Evolutionary conservation across 805 yeast species (phyloP), one percentile per base, ranked within the genome.

Genomic region (Kuraishia ogatae): DNA sequence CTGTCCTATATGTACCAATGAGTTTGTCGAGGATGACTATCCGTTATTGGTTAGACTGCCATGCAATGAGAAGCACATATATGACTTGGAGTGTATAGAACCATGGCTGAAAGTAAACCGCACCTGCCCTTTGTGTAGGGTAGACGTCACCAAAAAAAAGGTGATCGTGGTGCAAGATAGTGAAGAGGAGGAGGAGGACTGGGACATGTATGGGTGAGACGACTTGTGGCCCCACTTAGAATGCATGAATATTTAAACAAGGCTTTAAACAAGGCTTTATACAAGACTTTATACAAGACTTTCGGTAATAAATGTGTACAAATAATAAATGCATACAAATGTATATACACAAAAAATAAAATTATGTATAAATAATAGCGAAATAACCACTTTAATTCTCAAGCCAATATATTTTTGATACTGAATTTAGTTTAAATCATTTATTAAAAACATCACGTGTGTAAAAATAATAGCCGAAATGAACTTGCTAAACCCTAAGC

Each of bases 41-140:
- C 97, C 97, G 2, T 71, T 92, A 51, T 83, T 92, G 13, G 97
- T 90, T 19, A 74, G 78, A 60, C 74, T 92, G 24, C 85, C 85
- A 2, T 92, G 98, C 68, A 74, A 76, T 47, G 65, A 71, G 7
- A 77, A 74, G 43, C 98, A 92, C 67, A 77, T 77, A 48, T 92
- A 88, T 68, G 98, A 92, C 66, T 73, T 91, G 59, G 97, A 93
- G 61, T 92, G 97, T 66, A 83, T 93, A 46, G 85, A 87, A 0
- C 94, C 96, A 0, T 92, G 98, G 98, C 74, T 93, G 53, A 80
- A 82, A 59, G 73, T 83, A 53, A 82, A 86, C 61, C 72, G 79
- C 1, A 85, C 89, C 0, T 92, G 98, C 64, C 98, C 98, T 0
- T 68, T 93, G 62, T 93, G 97, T 65, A 76, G 98, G 59, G 82